These are phyloP conservation scores for Ambrosiella cleistominuta DNA, from an alignment of 2,329 filamentous ascomycete genomes.

Conservation along the genomic window DNA sequence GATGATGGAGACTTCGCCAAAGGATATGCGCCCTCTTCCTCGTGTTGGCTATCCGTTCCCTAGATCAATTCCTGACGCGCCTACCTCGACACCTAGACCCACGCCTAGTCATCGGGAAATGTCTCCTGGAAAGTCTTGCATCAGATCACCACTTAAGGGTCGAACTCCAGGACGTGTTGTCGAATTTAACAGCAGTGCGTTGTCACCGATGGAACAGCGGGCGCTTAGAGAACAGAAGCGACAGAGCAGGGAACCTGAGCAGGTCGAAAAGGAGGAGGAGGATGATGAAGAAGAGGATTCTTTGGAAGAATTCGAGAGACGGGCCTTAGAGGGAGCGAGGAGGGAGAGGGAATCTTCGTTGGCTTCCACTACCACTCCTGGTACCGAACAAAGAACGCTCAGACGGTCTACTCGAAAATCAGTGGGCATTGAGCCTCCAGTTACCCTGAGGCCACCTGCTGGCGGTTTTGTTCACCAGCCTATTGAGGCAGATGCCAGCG, in stretches of 20 bases:
- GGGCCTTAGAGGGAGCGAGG: conserved; percentile 13
- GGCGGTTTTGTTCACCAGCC: conserved; percentile 12
- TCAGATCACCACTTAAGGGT: conserved; percentile 39
- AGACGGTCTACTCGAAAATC: neutral
- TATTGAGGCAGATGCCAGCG: conserved; percentile 7
- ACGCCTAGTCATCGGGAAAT: conserved; percentile 30
- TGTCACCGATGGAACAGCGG: conserved; percentile 28
- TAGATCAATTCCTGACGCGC: neutral
- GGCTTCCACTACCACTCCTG: neutral
- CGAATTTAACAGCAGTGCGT: conserved; percentile 35
- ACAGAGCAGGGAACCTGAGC: neutral
- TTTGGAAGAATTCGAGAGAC: conserved; percentile 6
- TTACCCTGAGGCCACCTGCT: conserved; percentile 5
- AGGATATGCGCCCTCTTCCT: conserved; percentile 19
- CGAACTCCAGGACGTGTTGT: conserved; percentile 41
- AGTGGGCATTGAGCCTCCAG: conserved; percentile 9
- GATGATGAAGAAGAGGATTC: conserved; percentile 3
- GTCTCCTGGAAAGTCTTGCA: conserved; percentile 38
- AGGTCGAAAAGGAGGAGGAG: neutral
- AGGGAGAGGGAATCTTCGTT: conserved; percentile 8
- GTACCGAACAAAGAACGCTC: neutral
- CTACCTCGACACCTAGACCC: neutral
- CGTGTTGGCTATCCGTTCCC: conserved; percentile 16
- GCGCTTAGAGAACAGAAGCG: conserved; percentile 8
- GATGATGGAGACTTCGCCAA: conserved; percentile 14